Evolutionary conservation across 306 rosid species (phyloP), one percentile per base, ranked within the genome.

Genomic region (Cucurbita moschata): DNA sequence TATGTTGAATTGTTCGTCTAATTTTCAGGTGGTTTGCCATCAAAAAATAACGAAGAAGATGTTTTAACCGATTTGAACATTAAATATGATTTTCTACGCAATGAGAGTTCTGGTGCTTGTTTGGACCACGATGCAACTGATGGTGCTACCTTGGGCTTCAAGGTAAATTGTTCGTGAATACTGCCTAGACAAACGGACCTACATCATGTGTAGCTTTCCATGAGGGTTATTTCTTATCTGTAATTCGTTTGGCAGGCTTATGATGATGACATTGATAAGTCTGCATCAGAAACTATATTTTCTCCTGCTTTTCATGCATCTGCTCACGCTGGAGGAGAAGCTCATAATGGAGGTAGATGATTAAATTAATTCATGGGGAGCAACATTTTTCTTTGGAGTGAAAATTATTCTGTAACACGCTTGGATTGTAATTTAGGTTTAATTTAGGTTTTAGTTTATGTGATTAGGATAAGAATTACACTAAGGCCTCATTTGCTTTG

Each of bases 221-320:
- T 11, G 54, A 44, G 18, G 39, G 54, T 70, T 30, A n/a, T 70
- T 69, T 70, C 42, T 51, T 70, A 14, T 23, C 53, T 66, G 73
- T 62, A 43, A 72, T 58, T 79, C 57, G 10, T 83, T 72, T 58
- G 71, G 81, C 83, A 94, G 97, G 88, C 81, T 74, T 79, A 77
- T 78, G 69, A 73, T 66, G 83, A 80, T 69, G 86, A 79, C 82
- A 75, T 83, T 58, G 80, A 30, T 15, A 83, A 82, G 79, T 75
- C 75, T 53, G 81, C 77, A 58, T 77, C 84, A 56, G 96, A 86
- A 82, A 91, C 92, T 75, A 89, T 95, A 71, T 95, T 95, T 85
- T 95, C 99, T 81, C 99, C 97, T 44, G 79, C 85, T 53, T 95
- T 91, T 84, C 97, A 89, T 75, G 75, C 82, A 66, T 77, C 92